Percentiles rank a stretch among this genome's conserved stretches.
Evolutionary conservation across 2,329 filamentous ascomycete species (phyloP).

Genomic region (Phialocephala sp.): DNA sequence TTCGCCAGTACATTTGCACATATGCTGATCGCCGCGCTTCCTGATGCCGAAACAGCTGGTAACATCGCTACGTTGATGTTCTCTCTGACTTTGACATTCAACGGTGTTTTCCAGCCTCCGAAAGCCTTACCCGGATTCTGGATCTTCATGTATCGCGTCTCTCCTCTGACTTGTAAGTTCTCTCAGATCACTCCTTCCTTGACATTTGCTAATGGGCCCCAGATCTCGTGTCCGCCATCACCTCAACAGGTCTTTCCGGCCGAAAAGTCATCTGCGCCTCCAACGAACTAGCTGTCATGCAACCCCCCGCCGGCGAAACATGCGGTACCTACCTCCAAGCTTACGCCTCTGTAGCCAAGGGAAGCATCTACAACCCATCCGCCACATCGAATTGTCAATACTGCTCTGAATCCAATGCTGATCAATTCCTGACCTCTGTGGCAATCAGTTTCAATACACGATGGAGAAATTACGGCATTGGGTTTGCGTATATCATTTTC

Average conservation of each 20-base stretch:
- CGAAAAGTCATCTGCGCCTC: constrained; percentile 67
- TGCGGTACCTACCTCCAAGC: constrained; percentile 63
- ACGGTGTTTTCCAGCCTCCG: constrained; percentile 73
- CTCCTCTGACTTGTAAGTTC: constrained; percentile 47
- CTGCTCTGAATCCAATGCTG: constrained; percentile 58
- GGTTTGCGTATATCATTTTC: constrained; percentile 62
- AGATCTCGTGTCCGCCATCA: constrained; percentile 74
- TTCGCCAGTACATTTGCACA: constrained; percentile 86
- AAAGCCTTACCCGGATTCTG: constrained; percentile 73
- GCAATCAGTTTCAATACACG: constrained; percentile 60
- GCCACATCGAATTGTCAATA: constrained; percentile 53
- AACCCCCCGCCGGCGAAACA: constrained; percentile 59
- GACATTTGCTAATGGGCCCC: constrained; percentile 51
- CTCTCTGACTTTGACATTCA: constrained; percentile 75
- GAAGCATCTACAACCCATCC: constrained; percentile 40
- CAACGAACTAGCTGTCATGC: constrained; percentile 72
- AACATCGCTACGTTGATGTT: constrained; percentile 81
- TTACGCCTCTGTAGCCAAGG: constrained; percentile 57
- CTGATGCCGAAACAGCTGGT: constrained; percentile 76
- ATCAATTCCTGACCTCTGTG: constrained; percentile 55
- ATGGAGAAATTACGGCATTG: constrained; percentile 71
- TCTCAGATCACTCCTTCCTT: neutral
- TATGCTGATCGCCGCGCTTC: constrained; percentile 77
- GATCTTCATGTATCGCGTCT: constrained; percentile 85
- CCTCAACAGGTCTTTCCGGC: constrained; percentile 72